Base-by-base conservation (phyloP, 2,329 filamentous ascomycete genomes). In the Samsoniella hepiali region DNA sequence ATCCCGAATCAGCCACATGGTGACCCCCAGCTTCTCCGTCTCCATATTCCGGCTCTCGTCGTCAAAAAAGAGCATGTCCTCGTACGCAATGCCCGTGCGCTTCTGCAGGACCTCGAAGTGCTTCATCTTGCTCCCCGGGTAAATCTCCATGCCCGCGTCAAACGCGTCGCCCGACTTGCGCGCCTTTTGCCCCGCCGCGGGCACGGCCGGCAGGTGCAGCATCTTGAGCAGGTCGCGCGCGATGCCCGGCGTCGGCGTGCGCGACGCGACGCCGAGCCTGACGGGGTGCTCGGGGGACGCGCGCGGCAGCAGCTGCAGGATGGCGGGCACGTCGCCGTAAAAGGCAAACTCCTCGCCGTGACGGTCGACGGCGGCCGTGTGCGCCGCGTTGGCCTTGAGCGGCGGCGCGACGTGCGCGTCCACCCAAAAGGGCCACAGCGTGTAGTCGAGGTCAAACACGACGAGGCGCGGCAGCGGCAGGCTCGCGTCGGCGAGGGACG, bases 381-480 rank as follows among this genome's bases (percentile, higher is more conserved):
- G 75, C 8, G 73, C 66, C 0, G 78, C 63, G 61, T 80, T 78
- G 7, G 81, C 70, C 68, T 83, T 83, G 22, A 97, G 78, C 0
- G 93, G 93, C 7, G 87, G 84, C 31, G 87, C 86, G 69, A 95
- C 90, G 77, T 97, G 93, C 3, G 93, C 97, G 79, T 98, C 95
- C 1, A 96, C 89, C 94, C 94, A 98, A 78, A 97, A 97, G 5
- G 93, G 93, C 95, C 94, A 98, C n/a, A 98, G 83, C 0, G 95
- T 98, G 82, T 97, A 98, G 82, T 98, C 94, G 66, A 98, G 86
- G 75, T 98, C 95, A 78, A 98, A 97, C 67, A 95, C 91, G 70
- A 98, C 84, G 68, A 97, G 83, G 66, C 88, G 87, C 0, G 93
- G 93, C 1, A 97, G 84, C 0, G 92, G 91, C 0, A 87, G 84